Conservation (phyloP, 805 yeast species). For the Diddensiella santjacobensis region DNA sequence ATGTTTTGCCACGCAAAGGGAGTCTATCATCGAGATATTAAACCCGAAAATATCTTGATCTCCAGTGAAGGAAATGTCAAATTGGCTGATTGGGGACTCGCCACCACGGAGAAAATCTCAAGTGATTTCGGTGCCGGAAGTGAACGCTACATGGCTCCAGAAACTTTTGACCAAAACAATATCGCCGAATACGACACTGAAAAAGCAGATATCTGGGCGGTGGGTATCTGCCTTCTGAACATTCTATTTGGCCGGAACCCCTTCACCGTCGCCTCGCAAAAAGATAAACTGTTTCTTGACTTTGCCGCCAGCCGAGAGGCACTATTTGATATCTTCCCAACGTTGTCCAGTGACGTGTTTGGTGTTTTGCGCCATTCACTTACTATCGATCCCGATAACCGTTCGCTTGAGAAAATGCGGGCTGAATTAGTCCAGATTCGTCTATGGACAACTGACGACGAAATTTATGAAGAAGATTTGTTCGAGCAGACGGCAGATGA, state of each 20-base stretch:
- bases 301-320: slow-evolving; percentile 87
- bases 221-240: slow-evolving; percentile 79
- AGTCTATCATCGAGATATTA: slow-evolving; percentile 90
- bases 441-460: slow-evolving; percentile 82
- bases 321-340: slow-evolving; percentile 83
- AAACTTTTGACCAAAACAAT: slow-evolving; percentile 58
- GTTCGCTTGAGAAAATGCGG: slow-evolving; percentile 61
- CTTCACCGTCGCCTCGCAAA: slow-evolving; percentile 71
- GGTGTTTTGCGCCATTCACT: slow-evolving; percentile 74
- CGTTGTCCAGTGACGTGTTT: slow-evolving; percentile 82
- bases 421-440: slow-evolving; percentile 56
- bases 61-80: slow-evolving; percentile 53
- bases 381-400: slow-evolving; percentile 82
- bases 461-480: slow-evolving; percentile 43
- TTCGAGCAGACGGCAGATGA: slow-evolving; percentile 36
- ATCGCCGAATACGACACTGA: slow-evolving; percentile 61
- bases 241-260: slow-evolving; percentile 88
- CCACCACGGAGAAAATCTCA: slow-evolving; percentile 58
- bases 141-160: slow-evolving; percentile 95
- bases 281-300: slow-evolving; percentile 78
- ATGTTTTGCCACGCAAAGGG: slow-evolving; percentile 76
- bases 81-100: slow-evolving; percentile 87
- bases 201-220: slow-evolving; percentile 84
- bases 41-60: slow-evolving; percentile 89
- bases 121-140: slow-evolving; percentile 82